Evolutionary conservation across 306 rosid genomes (phyloP).

Genomic region (Cyamopsis tetragonoloba): DNA sequence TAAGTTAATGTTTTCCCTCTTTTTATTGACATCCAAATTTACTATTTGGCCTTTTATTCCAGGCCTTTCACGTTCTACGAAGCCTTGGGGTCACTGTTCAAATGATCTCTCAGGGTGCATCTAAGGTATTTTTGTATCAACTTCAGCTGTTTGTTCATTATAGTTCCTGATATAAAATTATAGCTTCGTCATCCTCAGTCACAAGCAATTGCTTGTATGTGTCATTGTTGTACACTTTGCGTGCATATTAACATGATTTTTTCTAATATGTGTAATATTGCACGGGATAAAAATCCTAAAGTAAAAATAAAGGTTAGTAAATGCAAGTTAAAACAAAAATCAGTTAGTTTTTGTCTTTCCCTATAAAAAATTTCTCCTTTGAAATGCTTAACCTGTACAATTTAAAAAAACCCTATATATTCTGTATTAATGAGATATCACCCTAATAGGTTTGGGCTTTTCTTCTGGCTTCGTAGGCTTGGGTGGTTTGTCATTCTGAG

Average conservation of each 20-base stretch:
- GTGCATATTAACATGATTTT: not conserved
- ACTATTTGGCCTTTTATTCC: conserved; percentile 28
- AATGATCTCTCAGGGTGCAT: conserved; percentile 98
- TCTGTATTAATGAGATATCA: not conserved
- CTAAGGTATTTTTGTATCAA: conserved; percentile 59
- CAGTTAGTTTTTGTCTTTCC: too few species aligned
- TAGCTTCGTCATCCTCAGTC: not conserved
- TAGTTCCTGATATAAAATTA: not conserved
- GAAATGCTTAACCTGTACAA: too few species aligned
- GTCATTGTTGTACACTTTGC: not conserved
- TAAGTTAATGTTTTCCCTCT: conserved; percentile 7
- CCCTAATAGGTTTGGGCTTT: too few species aligned
- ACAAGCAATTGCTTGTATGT: not conserved
- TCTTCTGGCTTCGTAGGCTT: not conserved
- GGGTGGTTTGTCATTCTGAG: not conserved
- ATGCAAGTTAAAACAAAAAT: too few species aligned
- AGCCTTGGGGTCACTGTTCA: conserved; percentile 84
- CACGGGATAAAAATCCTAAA: too few species aligned
- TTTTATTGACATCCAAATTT: not conserved
- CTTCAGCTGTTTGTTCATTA: not conserved
- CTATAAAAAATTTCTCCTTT: too few species aligned
- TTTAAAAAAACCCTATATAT: too few species aligned
- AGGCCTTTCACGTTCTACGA: conserved; percentile 83
- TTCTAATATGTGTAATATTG: too few species aligned
- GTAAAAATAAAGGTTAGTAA: too few species aligned